Evolutionary conservation across 495 filamentous ascomycete genomes (phyloP).

Genomic region (Penicillium longicatenatum): DNA sequence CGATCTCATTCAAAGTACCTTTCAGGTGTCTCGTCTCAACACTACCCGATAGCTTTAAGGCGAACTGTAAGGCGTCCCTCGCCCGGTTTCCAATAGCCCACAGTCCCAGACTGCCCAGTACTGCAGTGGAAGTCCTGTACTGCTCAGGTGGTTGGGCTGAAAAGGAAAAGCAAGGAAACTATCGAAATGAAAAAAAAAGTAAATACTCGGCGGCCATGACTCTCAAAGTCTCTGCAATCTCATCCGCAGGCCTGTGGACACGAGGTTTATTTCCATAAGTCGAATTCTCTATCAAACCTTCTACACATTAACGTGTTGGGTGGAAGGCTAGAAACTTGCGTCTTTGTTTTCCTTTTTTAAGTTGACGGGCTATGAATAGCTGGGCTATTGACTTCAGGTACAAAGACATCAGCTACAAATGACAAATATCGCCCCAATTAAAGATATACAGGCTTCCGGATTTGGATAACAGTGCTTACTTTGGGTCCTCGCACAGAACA

Average conservation of each 20-base stretch:
- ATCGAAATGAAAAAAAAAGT: background rate
- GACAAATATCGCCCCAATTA: background rate
- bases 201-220: too few species aligned
- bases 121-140: background rate
- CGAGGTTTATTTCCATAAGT: too few species aligned
- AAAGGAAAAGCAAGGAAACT: background rate
- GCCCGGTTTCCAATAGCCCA: constrained; percentile 2
- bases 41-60: background rate
- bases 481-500: background rate
- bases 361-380: background rate
- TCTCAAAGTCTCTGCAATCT: too few species aligned
- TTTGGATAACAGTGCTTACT: background rate
- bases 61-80: background rate
- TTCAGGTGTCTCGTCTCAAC: too few species aligned
- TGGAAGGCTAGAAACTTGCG: background rate
- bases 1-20: background rate
- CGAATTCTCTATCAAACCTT: too few species aligned
- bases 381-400: background rate
- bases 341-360: background rate
- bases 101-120: background rate
- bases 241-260: too few species aligned
- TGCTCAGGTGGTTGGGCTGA: background rate
- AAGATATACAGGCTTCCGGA: background rate
- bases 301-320: background rate
- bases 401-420: background rate